Base-by-base conservation (phyloP, 371 early-diverging fungal species). In the Saksenaea oblongispora region DNA sequence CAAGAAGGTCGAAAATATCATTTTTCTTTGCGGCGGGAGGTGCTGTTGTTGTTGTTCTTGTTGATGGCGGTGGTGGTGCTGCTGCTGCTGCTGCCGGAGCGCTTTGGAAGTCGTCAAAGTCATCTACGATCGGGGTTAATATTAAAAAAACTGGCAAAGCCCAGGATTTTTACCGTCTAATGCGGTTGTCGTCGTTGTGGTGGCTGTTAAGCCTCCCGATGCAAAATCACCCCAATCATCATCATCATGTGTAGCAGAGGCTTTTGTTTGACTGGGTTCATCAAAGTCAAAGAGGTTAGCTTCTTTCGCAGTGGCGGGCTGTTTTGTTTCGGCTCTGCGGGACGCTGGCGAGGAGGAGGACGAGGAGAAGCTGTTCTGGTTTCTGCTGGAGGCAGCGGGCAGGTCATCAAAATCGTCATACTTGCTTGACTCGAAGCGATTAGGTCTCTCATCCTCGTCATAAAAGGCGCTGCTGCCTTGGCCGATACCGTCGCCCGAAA, bases 21-120 rank as follows among this genome's bases (percentile, higher is more conserved):
- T 75, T 67, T 22, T 66, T 47, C 5, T 64, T 56, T 34, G 57
- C 56, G 36, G 15, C 22, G 37, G 54, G 8, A 11, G 59, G n/a
- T 41, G 59, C 57, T 28, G 56, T 42, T 17, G 71, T n/a, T 18
- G 72, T 41, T 11, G n/a, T n/a, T n/a, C n/a, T n/a, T n/a, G n/a
- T n/a, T n/a, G n/a, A n/a, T n/a, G n/a, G n/a, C n/a, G n/a, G n/a
- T n/a, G 59, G 31, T 22, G 66, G 5, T 14, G 69, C 39, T 27
- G 62, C 36, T 27, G 63, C 10, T 0, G 71, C 18, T 14, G 61
- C 54, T 15, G 59, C 17, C 26, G 67, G 72, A 0, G 88, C 87
- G 41, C 79, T 78, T 57, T 86, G 87, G 58, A 88, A 88, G 55
- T 88, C 88, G 58, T 79, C 83, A 70, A 88, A 88, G 36, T 87